Evolutionary conservation across 495 filamentous ascomycete species (phyloP).

Genomic region (Annulohypoxylon maeteangense): DNA sequence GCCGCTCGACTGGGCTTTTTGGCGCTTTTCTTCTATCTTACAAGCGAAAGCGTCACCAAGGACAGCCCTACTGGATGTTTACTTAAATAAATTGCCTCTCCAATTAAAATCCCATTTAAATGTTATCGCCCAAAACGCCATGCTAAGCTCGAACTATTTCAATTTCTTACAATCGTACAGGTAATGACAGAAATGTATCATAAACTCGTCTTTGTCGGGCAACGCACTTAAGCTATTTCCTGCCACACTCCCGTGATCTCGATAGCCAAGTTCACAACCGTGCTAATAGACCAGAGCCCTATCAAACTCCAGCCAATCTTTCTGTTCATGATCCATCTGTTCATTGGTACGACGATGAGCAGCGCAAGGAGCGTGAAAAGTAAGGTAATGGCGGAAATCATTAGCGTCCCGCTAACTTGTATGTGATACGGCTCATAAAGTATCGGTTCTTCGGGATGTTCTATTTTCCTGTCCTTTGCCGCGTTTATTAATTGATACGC

Average conservation of each 20-base stretch:
- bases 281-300: conserved; percentile 86
- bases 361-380: conserved; percentile 82
- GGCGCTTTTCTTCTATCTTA: too few species aligned
- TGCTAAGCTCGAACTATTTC: not conserved
- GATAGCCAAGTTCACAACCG: conserved; percentile 81
- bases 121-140: not conserved
- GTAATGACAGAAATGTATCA: not conserved
- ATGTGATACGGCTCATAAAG: conserved; percentile 76
- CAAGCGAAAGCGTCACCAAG: too few species aligned
- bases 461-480: conserved; percentile 62
- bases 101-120: not conserved
- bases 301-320: conserved; percentile 85
- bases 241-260: conserved; percentile 71
- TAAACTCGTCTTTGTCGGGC: conserved; percentile 13
- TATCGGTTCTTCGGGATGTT: conserved; percentile 66
- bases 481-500: conserved; percentile 80
- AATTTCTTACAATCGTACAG: conserved; percentile 12
- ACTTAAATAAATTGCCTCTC: not conserved
- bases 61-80: not conserved
- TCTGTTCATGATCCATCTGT: conserved; percentile 89
- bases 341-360: conserved; percentile 82
- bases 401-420: conserved; percentile 81
- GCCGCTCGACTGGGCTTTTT: too few species aligned
- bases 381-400: conserved; percentile 83
- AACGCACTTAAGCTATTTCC: conserved; percentile 48